Conservation (phyloP, 2,329 filamentous ascomycete genomes). For the Beauveria bassiana region DNA sequence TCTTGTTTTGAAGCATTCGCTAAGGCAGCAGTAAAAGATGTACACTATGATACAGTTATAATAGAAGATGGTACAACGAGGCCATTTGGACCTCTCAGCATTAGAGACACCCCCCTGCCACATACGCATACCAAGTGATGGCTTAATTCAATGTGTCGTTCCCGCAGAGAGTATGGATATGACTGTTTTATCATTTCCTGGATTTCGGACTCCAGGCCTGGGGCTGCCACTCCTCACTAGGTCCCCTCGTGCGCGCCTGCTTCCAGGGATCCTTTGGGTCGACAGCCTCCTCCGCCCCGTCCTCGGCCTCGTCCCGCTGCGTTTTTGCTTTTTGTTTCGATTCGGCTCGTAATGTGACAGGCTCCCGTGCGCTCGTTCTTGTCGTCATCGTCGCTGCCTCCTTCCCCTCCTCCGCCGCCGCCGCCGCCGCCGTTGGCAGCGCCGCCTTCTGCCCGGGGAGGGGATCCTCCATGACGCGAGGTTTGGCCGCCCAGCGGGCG, state of each 20-base stretch:
- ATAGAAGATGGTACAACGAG: slow-evolving; percentile 1
- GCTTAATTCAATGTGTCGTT: neutral
- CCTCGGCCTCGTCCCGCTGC: neutral
- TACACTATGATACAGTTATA: slow-evolving; percentile 7
- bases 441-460: neutral
- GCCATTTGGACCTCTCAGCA: neutral
- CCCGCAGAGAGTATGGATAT: neutral
- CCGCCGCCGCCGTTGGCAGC: slow-evolving; percentile 11
- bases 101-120: neutral
- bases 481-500: slow-evolving; percentile 55
- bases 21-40: neutral
- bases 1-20: slow-evolving; percentile 2
- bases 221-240: slow-evolving; percentile 62
- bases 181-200: slow-evolving; percentile 19
- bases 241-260: slow-evolving; percentile 35
- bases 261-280: slow-evolving; percentile 48
- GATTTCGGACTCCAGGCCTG: slow-evolving; percentile 48
- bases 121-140: neutral
- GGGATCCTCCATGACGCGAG: slow-evolving; percentile 35
- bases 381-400: slow-evolving; percentile 2
- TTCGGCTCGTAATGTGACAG: neutral
- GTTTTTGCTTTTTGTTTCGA: slow-evolving; percentile 1
- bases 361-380: slow-evolving; percentile 3
- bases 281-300: slow-evolving; percentile 11
- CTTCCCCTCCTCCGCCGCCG: neutral